Percentiles rank a stretch among this genome's conserved stretches.
Conservation (phyloP, 345 rosid genomes). For the Lepidium didymum region DNA sequence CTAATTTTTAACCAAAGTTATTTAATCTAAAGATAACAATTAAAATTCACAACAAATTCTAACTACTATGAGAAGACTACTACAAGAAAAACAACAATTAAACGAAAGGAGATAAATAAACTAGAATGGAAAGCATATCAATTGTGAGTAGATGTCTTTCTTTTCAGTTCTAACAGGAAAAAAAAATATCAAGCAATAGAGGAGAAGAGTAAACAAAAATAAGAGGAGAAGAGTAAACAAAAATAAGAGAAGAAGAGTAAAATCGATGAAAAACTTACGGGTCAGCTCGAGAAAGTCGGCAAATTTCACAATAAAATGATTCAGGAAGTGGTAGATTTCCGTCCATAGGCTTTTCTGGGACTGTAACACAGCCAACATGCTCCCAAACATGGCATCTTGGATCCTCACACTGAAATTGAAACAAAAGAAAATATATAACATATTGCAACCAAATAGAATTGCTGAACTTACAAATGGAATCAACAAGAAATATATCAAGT, state of each 20-base stretch:
- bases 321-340: slow-evolving; percentile 61
- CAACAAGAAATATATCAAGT: not conserved
- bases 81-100: not conserved
- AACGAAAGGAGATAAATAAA: not conserved
- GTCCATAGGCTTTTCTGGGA: slow-evolving; percentile 72
- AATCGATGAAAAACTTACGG: slow-evolving; percentile 59
- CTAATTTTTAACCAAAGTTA: not conserved
- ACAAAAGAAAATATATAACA: not conserved
- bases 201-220: not conserved
- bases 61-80: not conserved
- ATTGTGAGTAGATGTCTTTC: not conserved
- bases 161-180: not conserved
- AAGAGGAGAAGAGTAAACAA: too few species aligned
- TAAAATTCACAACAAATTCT: not conserved
- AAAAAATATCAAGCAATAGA: not conserved
- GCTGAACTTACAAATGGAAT: not conserved
- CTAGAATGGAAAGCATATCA: not conserved
- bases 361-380: slow-evolving; percentile 68
- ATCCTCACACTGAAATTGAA: slow-evolving; percentile 66
- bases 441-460: not conserved
- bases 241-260: not conserved
- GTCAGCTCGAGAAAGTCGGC: slow-evolving; percentile 90
- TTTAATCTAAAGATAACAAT: not conserved
- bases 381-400: slow-evolving; percentile 73
- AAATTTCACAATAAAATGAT: slow-evolving; percentile 72